These are phyloP conservation scores for grape (Vitis vinifera) DNA, from an alignment of 164 flowering plant genomes.

Conservation along the genomic window ASM3070453v1 NC_081805.1:648501-649000, in stretches of 20 bases:
- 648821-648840: conserved; percentile 64
- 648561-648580: conserved; percentile 67
- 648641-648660: conserved; percentile 88
- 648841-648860: conserved; percentile 81
- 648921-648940: conserved; percentile 90
- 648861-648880: conserved; percentile 73
- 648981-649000: conserved; percentile 85
- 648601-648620: conserved; percentile 92
- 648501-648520: conserved; percentile 97
- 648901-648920: conserved; percentile 91
- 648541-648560: conserved; percentile 92
- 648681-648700: conserved; percentile 87
- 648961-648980: conserved; percentile 86
- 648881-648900: conserved; percentile 68
- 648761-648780: background rate
- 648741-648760: background rate
- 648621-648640: conserved; percentile 93
- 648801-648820: conserved; percentile 79
- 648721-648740: background rate
- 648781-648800: background rate
- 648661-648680: conserved; percentile 92
- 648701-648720: conserved; percentile 52
- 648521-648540: conserved; percentile 98
- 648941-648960: conserved; percentile 97
- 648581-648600: conserved; percentile 85